A percentile compares a stretch with the other conserved stretches of the same genome.
Evolutionary conservation across 2,329 filamentous ascomycete genomes (phyloP).

Genomic region (Phyllosticta ampelicida): DNA sequence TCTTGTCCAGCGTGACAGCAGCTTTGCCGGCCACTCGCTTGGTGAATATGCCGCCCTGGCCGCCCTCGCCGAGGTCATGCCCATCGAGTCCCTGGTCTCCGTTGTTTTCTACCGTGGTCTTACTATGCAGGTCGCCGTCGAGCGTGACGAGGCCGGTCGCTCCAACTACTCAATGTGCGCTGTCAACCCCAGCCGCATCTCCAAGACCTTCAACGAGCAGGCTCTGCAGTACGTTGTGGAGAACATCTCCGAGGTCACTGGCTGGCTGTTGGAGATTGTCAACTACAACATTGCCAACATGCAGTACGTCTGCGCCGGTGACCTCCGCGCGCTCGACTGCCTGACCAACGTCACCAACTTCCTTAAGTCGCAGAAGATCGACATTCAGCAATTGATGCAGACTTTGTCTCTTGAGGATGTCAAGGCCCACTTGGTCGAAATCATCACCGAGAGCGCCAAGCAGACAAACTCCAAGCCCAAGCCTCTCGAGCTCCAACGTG

Average conservation of each 20-base stretch:
- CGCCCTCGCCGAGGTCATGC: slow-evolving; percentile 95
- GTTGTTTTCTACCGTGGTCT: slow-evolving; percentile 98
- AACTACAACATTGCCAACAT: slow-evolving; percentile 74
- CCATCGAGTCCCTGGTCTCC: slow-evolving; percentile 96
- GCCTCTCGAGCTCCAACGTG: slow-evolving; percentile 82
- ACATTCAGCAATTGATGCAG: slow-evolving; percentile 86
- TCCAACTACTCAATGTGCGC: slow-evolving; percentile 99
- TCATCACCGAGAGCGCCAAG: slow-evolving; percentile 80
- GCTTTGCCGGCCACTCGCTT: slow-evolving; percentile 93
- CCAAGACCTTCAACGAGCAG: slow-evolving; percentile 97
- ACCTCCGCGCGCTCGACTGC: slow-evolving; percentile 54
- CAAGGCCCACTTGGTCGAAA: slow-evolving; percentile 78
- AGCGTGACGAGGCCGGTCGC: slow-evolving; percentile 82
- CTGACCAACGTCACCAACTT: slow-evolving; percentile 80
- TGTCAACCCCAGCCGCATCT: slow-evolving; percentile 96
- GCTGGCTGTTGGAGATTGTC: slow-evolving; percentile 96
- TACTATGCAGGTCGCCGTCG: slow-evolving; percentile 98
- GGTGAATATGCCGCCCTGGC: slow-evolving; percentile 97
- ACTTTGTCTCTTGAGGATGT: slow-evolving; percentile 80
- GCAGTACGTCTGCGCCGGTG: slow-evolving; percentile 59
- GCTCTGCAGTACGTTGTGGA: slow-evolving; percentile 93
- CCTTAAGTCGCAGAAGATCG: slow-evolving; percentile 92
- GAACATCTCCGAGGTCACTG: slow-evolving; percentile 86
- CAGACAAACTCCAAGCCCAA: slow-evolving; percentile 80
- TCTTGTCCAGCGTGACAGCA: slow-evolving; percentile 89